Conservation (phyloP, 495 filamentous ascomycete genomes). For the Cladorrhinum samala region DNA sequence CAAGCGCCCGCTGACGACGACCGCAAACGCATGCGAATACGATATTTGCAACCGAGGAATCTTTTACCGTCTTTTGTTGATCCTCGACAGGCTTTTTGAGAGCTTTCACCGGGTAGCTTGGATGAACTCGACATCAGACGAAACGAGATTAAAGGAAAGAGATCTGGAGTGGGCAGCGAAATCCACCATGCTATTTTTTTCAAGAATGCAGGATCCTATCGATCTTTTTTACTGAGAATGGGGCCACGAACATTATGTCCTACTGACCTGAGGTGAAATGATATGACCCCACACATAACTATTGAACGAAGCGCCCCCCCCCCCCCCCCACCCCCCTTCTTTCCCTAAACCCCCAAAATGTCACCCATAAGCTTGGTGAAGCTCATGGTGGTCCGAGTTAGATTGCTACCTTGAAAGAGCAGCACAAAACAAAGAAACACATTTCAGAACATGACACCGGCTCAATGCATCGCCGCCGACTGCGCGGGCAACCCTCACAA, state of each 20-base stretch:
- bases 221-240: too few species aligned
- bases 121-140: conserved; percentile 16
- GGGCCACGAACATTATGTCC: neutral
- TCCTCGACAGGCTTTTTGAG: neutral
- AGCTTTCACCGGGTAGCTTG: conserved; percentile 11
- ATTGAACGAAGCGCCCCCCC: too few species aligned
- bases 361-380: too few species aligned
- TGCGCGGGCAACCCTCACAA: neutral
- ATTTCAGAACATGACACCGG: neutral
- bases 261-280: neutral
- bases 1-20: neutral
- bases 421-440: neutral
- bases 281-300: too few species aligned
- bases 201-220: neutral
- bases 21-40: neutral
- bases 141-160: conserved; percentile 8
- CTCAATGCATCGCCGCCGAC: neutral
- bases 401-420: too few species aligned
- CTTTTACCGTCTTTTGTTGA: neutral
- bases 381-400: too few species aligned
- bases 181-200: neutral
- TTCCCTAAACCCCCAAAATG: too few species aligned
- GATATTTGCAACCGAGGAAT: neutral
- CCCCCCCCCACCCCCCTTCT: too few species aligned
- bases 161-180: neutral